Percentiles rank a stretch among this genome's conserved stretches.
phyloP scores from a whole-genome alignment of 1,284 basidiomycete genomes.

The Naganishia cerealis region DNA sequence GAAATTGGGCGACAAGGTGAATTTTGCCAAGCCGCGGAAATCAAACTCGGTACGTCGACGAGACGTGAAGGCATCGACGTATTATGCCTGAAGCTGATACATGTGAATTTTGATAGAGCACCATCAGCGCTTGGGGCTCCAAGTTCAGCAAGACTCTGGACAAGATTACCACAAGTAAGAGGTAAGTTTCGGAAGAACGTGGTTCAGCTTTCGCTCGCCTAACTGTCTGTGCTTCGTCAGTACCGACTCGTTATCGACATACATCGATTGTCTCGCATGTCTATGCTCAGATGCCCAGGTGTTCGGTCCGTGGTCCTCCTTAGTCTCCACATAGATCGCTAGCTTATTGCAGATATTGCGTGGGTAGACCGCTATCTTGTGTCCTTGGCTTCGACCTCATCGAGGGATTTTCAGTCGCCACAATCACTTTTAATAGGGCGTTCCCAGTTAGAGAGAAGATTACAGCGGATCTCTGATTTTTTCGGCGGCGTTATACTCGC shows the following conservation, averaged over 20 bases:
- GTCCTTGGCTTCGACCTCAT: background rate
- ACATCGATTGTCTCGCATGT: constrained; percentile 74
- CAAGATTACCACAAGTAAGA: constrained; percentile 85
- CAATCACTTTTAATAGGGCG: background rate
- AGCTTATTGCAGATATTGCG: background rate
- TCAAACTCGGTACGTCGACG: constrained; percentile 3
- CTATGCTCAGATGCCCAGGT: constrained; percentile 75
- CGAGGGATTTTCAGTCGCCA: background rate
- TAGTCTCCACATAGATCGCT: background rate
- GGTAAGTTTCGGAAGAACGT: constrained; percentile 60
- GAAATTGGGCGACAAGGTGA: constrained; percentile 64
- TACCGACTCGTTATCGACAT: constrained; percentile 80
- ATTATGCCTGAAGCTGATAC: background rate
- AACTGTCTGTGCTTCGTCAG: constrained; percentile 54
- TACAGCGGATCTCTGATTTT: constrained; percentile 82
- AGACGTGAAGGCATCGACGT: background rate
- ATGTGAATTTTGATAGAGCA: constrained; percentile 35
- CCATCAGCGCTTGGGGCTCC: constrained; percentile 65
- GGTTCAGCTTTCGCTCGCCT: constrained; percentile 28
- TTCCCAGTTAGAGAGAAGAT: constrained; percentile 67
- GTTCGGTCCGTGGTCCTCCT: constrained; percentile 56
- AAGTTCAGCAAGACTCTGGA: constrained; percentile 80
- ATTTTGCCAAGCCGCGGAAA: constrained; percentile 21
- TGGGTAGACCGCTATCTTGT: background rate
- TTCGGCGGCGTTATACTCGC: constrained; percentile 84